These are phyloP conservation scores for Diaporthe citrichinensis DNA, from an alignment of 2,329 filamentous ascomycete species.

Conservation along the genomic window DNA sequence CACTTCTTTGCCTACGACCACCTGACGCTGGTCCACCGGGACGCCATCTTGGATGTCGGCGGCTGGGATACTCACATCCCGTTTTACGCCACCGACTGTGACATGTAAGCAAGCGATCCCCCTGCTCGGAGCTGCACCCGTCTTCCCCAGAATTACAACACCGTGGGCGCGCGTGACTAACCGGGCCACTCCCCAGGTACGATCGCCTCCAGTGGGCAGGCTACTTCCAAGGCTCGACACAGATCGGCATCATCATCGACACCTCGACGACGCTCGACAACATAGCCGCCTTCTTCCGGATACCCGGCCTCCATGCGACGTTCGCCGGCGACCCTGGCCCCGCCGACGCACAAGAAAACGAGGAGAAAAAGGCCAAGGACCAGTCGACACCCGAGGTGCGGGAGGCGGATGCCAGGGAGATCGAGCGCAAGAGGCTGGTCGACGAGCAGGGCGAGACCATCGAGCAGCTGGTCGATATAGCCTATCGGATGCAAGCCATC, in stretches of 20 bases:
- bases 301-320: slow-evolving; percentile 53
- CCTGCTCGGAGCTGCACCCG: background rate
- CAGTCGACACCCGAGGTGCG: slow-evolving; percentile 47
- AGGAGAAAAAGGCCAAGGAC: slow-evolving; percentile 46
- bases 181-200: slow-evolving; percentile 45
- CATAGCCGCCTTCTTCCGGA: slow-evolving; percentile 57
- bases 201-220: slow-evolving; percentile 58
- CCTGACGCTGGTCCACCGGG: slow-evolving; percentile 64
- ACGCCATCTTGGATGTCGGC: slow-evolving; percentile 58
- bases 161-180: background rate
- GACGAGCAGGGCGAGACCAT: slow-evolving; percentile 49
- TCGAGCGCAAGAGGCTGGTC: slow-evolving; percentile 52
- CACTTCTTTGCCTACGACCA: slow-evolving; percentile 66
- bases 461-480: slow-evolving; percentile 47
- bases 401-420: slow-evolving; percentile 51
- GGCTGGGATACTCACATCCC: slow-evolving; percentile 66
- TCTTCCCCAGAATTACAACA: background rate
- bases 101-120: slow-evolving; percentile 50
- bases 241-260: slow-evolving; percentile 58
- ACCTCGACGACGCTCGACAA: slow-evolving; percentile 59
- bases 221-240: slow-evolving; percentile 55
- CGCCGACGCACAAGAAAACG: slow-evolving; percentile 43
- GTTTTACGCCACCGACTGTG: slow-evolving; percentile 65
- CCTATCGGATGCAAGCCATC: slow-evolving; percentile 58
- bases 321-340: slow-evolving; percentile 53